Conservation (phyloP, 495 filamentous ascomycete genomes). For the Pyrenopolyporus hunteri region DNA sequence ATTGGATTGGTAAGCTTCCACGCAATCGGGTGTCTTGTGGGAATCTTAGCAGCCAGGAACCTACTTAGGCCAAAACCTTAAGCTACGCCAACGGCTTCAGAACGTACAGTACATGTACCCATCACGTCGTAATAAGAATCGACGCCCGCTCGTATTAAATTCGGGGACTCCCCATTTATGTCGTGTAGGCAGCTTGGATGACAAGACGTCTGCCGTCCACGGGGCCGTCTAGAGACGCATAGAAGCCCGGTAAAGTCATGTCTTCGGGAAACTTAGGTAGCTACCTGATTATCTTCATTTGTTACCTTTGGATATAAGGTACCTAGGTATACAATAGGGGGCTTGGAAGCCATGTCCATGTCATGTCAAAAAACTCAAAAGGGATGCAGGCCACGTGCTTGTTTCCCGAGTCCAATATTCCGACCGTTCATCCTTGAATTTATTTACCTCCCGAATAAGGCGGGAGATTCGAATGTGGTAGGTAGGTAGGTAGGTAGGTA, state of each 20-base stretch:
- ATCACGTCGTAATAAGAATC: too few species aligned
- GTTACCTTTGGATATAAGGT: background rate
- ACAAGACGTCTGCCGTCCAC: background rate
- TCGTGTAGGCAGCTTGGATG: background rate
- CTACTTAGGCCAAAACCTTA: slow-evolving; percentile 14
- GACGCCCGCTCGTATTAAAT: slow-evolving; percentile 1
- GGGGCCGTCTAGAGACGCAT: background rate
- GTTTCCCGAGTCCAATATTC: background rate
- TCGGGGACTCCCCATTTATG: background rate
- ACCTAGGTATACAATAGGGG: background rate
- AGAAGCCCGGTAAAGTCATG: slow-evolving; percentile 6
- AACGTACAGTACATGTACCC: too few species aligned
- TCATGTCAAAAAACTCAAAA: too few species aligned
- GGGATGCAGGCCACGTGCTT: background rate
- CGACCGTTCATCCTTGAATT: background rate
- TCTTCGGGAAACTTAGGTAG: background rate
- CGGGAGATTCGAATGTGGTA: background rate
- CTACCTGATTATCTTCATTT: background rate
- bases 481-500: background rate
- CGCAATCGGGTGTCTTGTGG: slow-evolving; percentile 7
- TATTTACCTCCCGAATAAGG: background rate
- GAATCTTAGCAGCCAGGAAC: background rate
- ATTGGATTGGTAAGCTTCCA: slow-evolving; percentile 33
- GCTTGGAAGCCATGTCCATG: background rate
- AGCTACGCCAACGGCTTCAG: too few species aligned